These are phyloP conservation scores for Lobosporangium transversale DNA, from an alignment of 192 early-diverging fungal genomes.

Conservation along the genomic window DNA sequence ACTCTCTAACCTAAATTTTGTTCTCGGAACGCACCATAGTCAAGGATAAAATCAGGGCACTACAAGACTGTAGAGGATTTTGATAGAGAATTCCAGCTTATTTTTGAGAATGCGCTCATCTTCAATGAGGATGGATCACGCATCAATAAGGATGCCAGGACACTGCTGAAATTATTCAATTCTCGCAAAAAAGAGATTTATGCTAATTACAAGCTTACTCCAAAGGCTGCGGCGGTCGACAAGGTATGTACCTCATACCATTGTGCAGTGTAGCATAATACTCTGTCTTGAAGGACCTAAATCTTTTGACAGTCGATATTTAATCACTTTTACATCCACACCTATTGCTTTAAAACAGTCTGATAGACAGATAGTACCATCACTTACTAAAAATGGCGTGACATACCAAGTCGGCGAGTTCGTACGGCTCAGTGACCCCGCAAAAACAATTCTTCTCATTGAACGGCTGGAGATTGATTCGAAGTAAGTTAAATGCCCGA, in stretches of 20 bases:
- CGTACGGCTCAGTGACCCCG: slow-evolving; percentile 25
- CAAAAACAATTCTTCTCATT: slow-evolving; percentile 35
- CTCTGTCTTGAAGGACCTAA: too few relatives aligned
- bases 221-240: slow-evolving; percentile 7
- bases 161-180: slow-evolving; percentile 54
- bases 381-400: slow-evolving; percentile 11
- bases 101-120: slow-evolving; percentile 91
- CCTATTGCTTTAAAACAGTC: too few relatives aligned
- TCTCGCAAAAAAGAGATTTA: slow-evolving; percentile 45
- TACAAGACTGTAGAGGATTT: slow-evolving; percentile 81
- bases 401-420: slow-evolving; percentile 37
- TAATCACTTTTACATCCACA: too few relatives aligned
- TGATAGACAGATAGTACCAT: slow-evolving; percentile 21
- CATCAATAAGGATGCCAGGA: slow-evolving; percentile 80
- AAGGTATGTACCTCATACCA: slow-evolving; percentile 7
- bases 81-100: slow-evolving; percentile 78
- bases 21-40: slow-evolving; percentile 37
- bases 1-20: too few relatives aligned
- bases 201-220: slow-evolving; percentile 31
- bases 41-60: slow-evolving; percentile 66
- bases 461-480: slow-evolving; percentile 42
- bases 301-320: too few relatives aligned
- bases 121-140: slow-evolving; percentile 89
- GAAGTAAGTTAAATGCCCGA: slow-evolving; percentile 26
- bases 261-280: too few relatives aligned